Conservation (phyloP, 345 rosid genomes). For the Stellera chamaejasme region DNA sequence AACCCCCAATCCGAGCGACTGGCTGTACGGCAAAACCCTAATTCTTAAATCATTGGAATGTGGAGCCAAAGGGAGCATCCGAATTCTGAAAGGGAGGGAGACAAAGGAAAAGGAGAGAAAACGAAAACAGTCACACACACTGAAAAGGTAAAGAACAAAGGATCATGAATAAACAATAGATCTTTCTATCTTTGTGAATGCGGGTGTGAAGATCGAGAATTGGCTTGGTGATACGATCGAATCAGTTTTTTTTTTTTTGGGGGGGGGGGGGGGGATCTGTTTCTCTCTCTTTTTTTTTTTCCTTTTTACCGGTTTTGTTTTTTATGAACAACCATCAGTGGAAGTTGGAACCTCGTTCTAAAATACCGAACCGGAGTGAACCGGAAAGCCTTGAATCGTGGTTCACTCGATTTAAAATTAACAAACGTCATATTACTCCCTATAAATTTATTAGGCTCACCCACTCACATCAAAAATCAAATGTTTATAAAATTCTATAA, state of each 20-base stretch:
- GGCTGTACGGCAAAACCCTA: conserved; percentile 8
- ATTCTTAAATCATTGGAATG: conserved; percentile 6
- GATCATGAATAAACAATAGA: background rate
- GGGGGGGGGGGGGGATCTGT: too few species aligned
- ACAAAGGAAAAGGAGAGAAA: conserved; percentile 2
- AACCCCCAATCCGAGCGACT: background rate
- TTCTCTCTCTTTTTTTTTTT: background rate
- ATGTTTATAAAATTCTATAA: too few species aligned
- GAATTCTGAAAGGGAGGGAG: background rate
- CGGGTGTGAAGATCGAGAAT: conserved; percentile 15
- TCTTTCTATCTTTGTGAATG: conserved; percentile 8
- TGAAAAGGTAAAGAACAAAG: conserved; percentile 1
- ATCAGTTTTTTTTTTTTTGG: conserved; percentile 4
- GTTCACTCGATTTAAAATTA: too few species aligned
- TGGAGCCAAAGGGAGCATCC: conserved; percentile 7
- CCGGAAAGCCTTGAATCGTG: too few species aligned
- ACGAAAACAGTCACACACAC: conserved; percentile 8
- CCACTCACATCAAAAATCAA: too few species aligned
- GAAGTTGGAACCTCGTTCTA: too few species aligned
- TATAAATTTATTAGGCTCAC: too few species aligned
- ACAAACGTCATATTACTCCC: too few species aligned
- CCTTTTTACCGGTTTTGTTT: background rate
- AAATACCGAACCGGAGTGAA: too few species aligned
- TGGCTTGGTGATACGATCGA: conserved; percentile 12
- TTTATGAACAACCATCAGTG: too few species aligned